Conservation (phyloP, 371 early-diverging fungal species). For the Lichtheimia hyalospora region DNA sequence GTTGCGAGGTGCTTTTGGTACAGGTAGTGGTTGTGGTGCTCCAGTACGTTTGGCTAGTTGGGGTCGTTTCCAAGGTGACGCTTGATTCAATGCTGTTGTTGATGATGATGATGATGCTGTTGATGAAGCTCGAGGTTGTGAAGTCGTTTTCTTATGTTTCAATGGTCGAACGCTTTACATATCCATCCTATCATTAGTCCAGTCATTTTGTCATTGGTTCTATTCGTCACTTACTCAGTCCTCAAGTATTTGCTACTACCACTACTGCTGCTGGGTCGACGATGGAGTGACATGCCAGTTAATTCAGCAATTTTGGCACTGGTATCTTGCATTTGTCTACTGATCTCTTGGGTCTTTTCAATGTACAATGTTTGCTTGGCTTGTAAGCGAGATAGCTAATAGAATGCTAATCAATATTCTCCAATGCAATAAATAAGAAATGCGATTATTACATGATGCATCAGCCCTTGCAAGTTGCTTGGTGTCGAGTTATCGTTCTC, state of each 20-base stretch:
- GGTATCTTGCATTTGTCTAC: constrained; percentile 9
- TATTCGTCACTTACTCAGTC: no score
- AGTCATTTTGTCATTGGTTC: no score
- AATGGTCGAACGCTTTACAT: no score
- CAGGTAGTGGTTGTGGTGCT: not conserved
- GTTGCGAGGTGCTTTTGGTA: constrained; percentile 3
- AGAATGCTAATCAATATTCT: not conserved
- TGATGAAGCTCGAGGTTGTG: not conserved
- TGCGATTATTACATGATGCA: constrained; percentile 4
- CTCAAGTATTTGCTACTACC: no score
- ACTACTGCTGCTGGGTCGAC: not conserved
- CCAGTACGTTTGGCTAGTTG: constrained; percentile 9
- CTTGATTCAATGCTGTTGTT: not conserved
- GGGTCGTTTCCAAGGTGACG: no score
- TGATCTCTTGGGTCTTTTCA: constrained; percentile 15
- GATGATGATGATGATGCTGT: not conserved
- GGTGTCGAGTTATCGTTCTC: not conserved
- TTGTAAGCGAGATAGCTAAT: constrained; percentile 16
- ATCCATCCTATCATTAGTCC: no score
- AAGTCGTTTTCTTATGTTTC: no score
- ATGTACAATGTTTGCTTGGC: constrained; percentile 17
- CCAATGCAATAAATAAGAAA: no score
- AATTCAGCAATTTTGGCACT: constrained; percentile 13
- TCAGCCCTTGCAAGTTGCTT: constrained; percentile 13
- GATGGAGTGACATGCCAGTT: not conserved